phyloP scores from a whole-genome alignment of 2,329 filamentous ascomycete genomes.

The Penicillium verrucosum region DNA sequence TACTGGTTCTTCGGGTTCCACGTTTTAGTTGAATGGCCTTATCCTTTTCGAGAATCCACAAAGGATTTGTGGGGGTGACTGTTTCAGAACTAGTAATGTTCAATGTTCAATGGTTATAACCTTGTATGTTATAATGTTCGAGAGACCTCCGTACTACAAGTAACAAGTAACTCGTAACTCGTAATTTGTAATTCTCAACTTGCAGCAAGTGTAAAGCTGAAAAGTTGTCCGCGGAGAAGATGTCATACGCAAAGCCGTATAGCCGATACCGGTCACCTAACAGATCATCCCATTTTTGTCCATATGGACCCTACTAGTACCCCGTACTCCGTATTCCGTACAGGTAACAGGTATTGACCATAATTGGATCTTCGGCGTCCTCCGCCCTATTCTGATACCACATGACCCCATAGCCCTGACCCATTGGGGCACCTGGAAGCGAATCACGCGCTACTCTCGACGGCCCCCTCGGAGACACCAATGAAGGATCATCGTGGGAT shows the following conservation, averaged over 20 bases:
- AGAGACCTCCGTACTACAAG: no score
- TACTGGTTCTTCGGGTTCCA: conserved; percentile 11
- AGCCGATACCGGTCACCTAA: neutral
- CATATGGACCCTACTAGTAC: no score
- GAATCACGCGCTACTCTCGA: neutral
- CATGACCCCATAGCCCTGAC: neutral
- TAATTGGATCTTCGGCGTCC: neutral
- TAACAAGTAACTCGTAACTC: no score
- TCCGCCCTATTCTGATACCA: neutral
- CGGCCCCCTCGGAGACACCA: neutral
- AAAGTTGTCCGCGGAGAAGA: neutral
- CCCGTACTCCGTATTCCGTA: neutral
- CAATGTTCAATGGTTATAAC: no score
- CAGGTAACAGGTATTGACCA: neutral
- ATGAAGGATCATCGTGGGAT: neutral
- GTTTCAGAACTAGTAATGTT: neutral
- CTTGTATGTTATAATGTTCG: no score
- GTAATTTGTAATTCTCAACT: no score
- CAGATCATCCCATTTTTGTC: neutral
- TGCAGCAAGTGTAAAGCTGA: neutral
- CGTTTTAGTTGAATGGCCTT: conserved; percentile 13
- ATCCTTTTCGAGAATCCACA: neutral
- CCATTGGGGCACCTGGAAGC: neutral
- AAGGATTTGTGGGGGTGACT: neutral
- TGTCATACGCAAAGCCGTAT: neutral